Evolutionary conservation across 2,329 filamentous ascomycete genomes (phyloP).

Genomic region (Colletotrichum lupini): DNA sequence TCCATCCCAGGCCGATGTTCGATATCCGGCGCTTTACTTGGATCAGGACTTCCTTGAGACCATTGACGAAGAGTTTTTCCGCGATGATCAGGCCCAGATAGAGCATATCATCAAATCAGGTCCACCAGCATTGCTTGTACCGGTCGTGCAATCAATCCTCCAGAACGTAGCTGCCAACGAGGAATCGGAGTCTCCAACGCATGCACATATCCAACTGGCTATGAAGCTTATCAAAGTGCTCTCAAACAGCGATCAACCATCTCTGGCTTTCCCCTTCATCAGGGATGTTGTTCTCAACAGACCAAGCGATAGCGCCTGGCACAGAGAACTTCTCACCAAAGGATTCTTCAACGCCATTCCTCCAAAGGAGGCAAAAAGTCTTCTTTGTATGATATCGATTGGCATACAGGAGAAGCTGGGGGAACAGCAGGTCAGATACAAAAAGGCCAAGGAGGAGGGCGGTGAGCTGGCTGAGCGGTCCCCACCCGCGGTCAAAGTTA

Average conservation of each 20-base stretch:
- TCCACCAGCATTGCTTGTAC: conserved; percentile 1
- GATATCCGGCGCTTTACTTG: conserved; percentile 13
- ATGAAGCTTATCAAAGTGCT: not conserved
- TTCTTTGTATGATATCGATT: not conserved
- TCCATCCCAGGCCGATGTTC: not conserved
- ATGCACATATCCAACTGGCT: not conserved
- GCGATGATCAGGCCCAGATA: not conserved
- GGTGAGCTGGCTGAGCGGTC: not conserved
- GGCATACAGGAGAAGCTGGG: conserved; percentile 1
- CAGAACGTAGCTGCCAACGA: not conserved
- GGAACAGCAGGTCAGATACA: not conserved
- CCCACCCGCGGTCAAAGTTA: conserved; percentile 5
- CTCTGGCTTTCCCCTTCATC: conserved; percentile 15
- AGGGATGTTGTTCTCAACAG: conserved; percentile 8
- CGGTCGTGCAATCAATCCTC: conserved; percentile 2
- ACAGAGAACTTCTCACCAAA: conserved; percentile 9
- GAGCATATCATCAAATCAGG: not conserved
- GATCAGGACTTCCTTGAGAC: conserved; percentile 16
- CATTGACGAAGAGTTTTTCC: not conserved
- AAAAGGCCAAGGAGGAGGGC: not conserved
- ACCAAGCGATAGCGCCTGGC: conserved; percentile 18
- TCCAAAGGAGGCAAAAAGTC: not conserved
- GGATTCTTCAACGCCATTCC: conserved; percentile 1
- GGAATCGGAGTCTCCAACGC: not conserved
- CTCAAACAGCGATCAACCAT: not conserved